Conservation (phyloP, 441 rosid species). For the Aleurites moluccanus region DNA sequence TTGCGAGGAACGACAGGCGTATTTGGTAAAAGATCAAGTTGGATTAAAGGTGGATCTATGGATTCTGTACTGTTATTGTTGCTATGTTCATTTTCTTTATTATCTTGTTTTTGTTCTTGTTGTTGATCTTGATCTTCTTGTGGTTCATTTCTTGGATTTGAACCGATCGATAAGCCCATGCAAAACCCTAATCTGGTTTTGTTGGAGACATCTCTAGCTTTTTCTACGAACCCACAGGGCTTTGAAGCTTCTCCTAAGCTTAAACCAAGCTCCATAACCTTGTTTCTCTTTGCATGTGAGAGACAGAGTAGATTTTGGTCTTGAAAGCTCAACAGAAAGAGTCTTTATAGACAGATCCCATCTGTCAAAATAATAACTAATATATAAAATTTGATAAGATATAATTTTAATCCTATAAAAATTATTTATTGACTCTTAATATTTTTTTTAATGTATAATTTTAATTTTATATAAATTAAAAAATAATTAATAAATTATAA, state of each 20-base stretch:
- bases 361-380: slow-evolving; percentile 6
- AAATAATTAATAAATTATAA: no score
- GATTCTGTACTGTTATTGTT: neutral
- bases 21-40: slow-evolving; percentile 41
- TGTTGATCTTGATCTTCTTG: neutral
- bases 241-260: slow-evolving; percentile 41
- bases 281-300: neutral
- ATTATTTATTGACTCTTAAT: no score
- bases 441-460: no score
- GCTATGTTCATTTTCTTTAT: neutral
- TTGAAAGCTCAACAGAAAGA: slow-evolving; percentile 7
- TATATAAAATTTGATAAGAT: no score
- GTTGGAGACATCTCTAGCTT: slow-evolving; percentile 13
- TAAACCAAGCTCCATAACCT: slow-evolving; percentile 43
- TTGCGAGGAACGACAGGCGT: slow-evolving; percentile 31
- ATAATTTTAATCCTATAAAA: no score
- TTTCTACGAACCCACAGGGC: slow-evolving; percentile 31
- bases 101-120: neutral
- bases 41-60: slow-evolving; percentile 20
- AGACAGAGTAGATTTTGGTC: neutral
- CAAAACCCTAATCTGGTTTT: slow-evolving; percentile 23
- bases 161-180: slow-evolving; percentile 30
- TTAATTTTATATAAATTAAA: no score
- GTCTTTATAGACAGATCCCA: slow-evolving; percentile 21
- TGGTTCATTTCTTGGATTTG: slow-evolving; percentile 4